Conservation (phyloP, 2,329 filamentous ascomycete species). For the Verticillium klebahnii region DNA sequence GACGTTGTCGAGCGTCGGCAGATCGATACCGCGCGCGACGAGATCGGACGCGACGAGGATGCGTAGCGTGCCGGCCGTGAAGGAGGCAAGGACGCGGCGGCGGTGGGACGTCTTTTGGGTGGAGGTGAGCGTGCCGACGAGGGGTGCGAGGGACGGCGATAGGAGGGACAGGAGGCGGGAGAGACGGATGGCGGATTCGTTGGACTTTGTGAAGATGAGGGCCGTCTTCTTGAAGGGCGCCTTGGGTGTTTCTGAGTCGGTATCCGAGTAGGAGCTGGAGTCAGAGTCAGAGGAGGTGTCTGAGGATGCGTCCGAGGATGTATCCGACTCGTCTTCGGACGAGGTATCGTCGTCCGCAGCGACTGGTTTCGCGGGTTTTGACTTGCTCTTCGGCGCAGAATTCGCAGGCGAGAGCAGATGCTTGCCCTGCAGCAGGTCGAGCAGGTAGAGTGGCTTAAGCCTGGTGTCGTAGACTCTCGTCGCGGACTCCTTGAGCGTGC, state of each 20-base stretch:
- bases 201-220: slow-evolving; percentile 87
- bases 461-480: slow-evolving; percentile 64
- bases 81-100: slow-evolving; percentile 62
- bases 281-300: slow-evolving; percentile 23
- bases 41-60: slow-evolving; percentile 89
- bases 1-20: slow-evolving; percentile 74
- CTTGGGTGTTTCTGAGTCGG: slow-evolving; percentile 24
- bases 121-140: slow-evolving; percentile 70
- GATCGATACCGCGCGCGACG: slow-evolving; percentile 85
- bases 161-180: slow-evolving; percentile 71
- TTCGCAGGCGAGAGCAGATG: slow-evolving; percentile 32
- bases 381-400: slow-evolving; percentile 11
- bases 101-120: slow-evolving; percentile 70
- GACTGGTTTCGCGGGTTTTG: neutral
- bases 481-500: slow-evolving; percentile 57
- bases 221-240: slow-evolving; percentile 38
- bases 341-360: slow-evolving; percentile 19
- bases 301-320: slow-evolving; percentile 24
- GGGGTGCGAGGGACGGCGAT: slow-evolving; percentile 48
- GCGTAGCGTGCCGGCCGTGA: slow-evolving; percentile 56
- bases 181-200: slow-evolving; percentile 83
- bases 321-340: slow-evolving; percentile 29
- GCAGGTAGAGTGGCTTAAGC: slow-evolving; percentile 78
- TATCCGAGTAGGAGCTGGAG: slow-evolving; percentile 23
- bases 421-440: slow-evolving; percentile 64